A percentile compares a stretch with the other conserved stretches of the same genome.
These are phyloP conservation scores for Dalbergia cochinchinensis DNA, from an alignment of 306 rosid genomes.

Conservation along the genomic window DNA sequence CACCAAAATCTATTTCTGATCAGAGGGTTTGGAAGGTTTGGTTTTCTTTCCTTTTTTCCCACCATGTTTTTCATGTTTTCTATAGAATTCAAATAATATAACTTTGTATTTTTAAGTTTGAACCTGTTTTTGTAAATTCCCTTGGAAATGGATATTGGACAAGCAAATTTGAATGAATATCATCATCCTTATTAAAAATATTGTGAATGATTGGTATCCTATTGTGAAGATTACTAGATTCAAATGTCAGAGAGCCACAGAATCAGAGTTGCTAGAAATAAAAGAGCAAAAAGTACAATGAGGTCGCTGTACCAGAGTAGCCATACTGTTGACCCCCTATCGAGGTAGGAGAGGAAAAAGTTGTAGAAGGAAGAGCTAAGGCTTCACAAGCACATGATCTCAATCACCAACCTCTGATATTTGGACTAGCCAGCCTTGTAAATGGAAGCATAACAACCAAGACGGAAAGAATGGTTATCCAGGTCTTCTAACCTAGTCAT, in stretches of 20 bases:
- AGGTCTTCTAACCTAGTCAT: conserved; percentile 90
- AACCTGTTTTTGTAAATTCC: background rate
- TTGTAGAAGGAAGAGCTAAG: conserved; percentile 90
- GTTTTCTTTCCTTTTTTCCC: background rate
- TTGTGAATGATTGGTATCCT: conserved; percentile 31
- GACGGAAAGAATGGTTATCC: conserved; percentile 86
- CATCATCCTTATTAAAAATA: conserved; percentile 8
- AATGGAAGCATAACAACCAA: conserved; percentile 81
- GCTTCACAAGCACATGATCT: conserved; percentile 90
- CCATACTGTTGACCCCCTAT: conserved; percentile 89
- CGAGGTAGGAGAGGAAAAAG: conserved; percentile 96
- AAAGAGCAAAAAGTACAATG: conserved; percentile 94
- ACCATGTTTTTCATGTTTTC: no score
- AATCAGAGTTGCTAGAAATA: conserved; percentile 86
- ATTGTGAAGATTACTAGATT: conserved; percentile 85
- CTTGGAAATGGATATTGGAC: conserved; percentile 37
- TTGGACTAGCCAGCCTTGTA: conserved; percentile 92
- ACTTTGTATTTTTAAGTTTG: no score
- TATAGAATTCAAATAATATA: no score
- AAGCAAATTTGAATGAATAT: conserved; percentile 3
- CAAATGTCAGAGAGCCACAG: conserved; percentile 84
- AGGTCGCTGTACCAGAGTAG: conserved; percentile 85
- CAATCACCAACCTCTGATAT: conserved; percentile 90
- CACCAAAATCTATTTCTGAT: conserved; percentile 67
- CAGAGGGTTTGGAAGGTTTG: conserved; percentile 88